A percentile compares a stretch with the other conserved stretches of the same genome.
Evolutionary conservation across 345 rosid genomes (phyloP).

Genomic region (Camelina sativa): DNA sequence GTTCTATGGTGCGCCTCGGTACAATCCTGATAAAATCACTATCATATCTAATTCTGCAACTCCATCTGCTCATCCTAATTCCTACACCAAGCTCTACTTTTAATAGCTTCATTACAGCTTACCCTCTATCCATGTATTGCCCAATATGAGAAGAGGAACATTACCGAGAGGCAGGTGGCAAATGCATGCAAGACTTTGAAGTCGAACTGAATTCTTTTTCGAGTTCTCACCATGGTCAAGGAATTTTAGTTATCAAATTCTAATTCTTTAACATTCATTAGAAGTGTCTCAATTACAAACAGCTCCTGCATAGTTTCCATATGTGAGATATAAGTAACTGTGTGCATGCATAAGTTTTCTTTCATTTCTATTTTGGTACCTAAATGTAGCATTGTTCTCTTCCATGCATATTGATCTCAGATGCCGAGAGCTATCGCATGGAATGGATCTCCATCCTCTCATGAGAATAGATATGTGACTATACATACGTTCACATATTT

Average conservation of each 20-base stretch:
- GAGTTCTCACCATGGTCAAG: background rate
- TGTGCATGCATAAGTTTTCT: background rate
- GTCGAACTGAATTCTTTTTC: background rate
- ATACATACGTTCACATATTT: constrained; percentile 3
- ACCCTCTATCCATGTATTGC: constrained; percentile 13
- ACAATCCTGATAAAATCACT: background rate
- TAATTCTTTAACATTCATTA: background rate
- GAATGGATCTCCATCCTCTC: constrained; percentile 29
- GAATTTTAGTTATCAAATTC: background rate
- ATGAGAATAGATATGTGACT: constrained; percentile 12
- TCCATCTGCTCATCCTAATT: constrained; percentile 13
- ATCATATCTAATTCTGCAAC: background rate
- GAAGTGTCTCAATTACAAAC: background rate
- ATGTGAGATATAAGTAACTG: background rate
- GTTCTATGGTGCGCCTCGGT: background rate
- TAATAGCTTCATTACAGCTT: constrained; percentile 17
- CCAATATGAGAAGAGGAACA: constrained; percentile 18
- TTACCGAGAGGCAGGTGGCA: constrained; percentile 2
- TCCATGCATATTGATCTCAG: background rate
- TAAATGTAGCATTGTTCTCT: constrained; percentile 3
- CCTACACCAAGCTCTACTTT: constrained; percentile 1
- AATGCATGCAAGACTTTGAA: constrained; percentile 3
- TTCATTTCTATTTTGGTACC: background rate
- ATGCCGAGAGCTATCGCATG: constrained; percentile 14
- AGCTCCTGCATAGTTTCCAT: constrained; percentile 15